A percentile compares a stretch with the other conserved stretches of the same genome.
Evolutionary conservation across 306 rosid species (phyloP).

Genomic region (Trichosanthes cucumerina): DNA sequence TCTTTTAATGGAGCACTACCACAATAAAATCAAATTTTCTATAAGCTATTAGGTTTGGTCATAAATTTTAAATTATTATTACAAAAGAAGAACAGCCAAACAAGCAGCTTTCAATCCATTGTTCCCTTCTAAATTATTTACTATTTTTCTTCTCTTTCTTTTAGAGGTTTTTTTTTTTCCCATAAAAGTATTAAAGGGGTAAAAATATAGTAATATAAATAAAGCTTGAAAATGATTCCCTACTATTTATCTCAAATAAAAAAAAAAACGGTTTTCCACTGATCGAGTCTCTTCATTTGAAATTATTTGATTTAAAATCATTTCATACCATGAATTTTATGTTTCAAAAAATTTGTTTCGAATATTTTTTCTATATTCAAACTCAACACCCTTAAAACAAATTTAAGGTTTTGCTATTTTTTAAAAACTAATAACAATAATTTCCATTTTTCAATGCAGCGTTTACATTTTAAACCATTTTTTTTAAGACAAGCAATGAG

Average conservation of each 20-base stretch:
- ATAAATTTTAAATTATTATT: neutral
- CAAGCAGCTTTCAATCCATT: neutral
- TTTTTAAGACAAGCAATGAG: too few species aligned
- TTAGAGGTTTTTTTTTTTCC: neutral
- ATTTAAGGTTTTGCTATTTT: too few species aligned
- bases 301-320: too few species aligned
- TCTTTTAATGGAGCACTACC: neutral
- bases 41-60: neutral
- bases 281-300: too few species aligned
- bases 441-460: too few species aligned
- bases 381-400: too few species aligned
- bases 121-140: neutral
- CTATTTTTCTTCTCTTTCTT: neutral
- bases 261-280: neutral
- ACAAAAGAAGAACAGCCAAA: neutral
- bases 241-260: neutral
- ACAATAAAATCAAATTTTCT: neutral
- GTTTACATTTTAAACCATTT: too few species aligned
- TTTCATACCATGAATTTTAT: too few species aligned
- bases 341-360: too few species aligned
- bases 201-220: neutral
- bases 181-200: neutral
- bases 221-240: conserved; percentile 1
- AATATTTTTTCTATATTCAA: too few species aligned
- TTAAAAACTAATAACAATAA: too few species aligned